Evolutionary conservation across 305 asterid species (phyloP).

Genomic region (Fraxinus dipetala): DNA sequence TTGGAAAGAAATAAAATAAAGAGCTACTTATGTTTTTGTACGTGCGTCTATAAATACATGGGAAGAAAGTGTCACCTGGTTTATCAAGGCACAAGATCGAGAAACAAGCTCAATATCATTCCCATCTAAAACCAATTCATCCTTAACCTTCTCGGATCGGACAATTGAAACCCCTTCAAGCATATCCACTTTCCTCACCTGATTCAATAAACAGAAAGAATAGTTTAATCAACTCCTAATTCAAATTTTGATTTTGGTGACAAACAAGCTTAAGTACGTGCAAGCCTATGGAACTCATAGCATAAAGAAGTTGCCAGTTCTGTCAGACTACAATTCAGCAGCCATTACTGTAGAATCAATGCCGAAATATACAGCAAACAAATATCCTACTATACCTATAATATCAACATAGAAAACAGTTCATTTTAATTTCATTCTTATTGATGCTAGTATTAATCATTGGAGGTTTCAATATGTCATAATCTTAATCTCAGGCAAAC

Average conservation of each 20-base stretch:
- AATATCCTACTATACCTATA: background rate
- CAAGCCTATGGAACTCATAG: background rate
- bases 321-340: background rate
- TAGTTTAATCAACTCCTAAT: background rate
- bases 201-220: background rate
- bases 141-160: conserved; percentile 73
- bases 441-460: background rate
- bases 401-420: background rate
- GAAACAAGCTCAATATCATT: conserved; percentile 57
- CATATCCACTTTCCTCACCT: conserved; percentile 77
- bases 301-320: background rate
- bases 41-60: background rate
- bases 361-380: background rate
- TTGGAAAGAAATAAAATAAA: background rate
- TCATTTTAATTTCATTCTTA: background rate
- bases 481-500: background rate
- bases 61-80: conserved; percentile 36
- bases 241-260: background rate
- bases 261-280: background rate
- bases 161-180: conserved; percentile 62
- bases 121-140: conserved; percentile 35
- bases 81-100: conserved; percentile 60
- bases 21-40: background rate
- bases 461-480: background rate
- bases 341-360: background rate